phyloP scores from a whole-genome alignment of 2,329 filamentous ascomycete genomes.

The Talaromyces sp. region DNA sequence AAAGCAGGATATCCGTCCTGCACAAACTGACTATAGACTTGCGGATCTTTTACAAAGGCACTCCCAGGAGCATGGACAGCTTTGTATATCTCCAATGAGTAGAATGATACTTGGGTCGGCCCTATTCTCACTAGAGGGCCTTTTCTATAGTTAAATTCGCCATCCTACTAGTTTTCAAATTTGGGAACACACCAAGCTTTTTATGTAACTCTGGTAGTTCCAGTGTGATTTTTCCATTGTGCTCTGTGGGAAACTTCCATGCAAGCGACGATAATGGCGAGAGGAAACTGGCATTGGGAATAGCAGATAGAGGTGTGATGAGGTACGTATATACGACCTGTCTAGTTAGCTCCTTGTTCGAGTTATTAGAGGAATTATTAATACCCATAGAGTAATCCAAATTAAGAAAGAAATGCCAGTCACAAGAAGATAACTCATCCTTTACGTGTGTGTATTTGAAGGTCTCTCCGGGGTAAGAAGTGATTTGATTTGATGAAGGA shows the following conservation, averaged over 20 bases:
- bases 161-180: neutral
- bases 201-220: conserved; percentile 1
- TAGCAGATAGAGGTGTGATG: neutral
- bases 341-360: no score
- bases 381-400: no score
- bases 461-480: no score
- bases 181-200: neutral
- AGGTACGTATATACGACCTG: neutral
- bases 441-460: no score
- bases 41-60: conserved; percentile 2
- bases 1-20: conserved; percentile 1
- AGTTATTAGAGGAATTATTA: no score
- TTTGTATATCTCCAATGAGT: neutral
- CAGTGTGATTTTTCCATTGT: neutral
- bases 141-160: neutral
- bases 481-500: no score
- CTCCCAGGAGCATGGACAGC: neutral
- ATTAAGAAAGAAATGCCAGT: no score
- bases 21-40: neutral
- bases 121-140: neutral
- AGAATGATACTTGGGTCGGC: conserved; percentile 1
- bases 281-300: neutral
- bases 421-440: no score
- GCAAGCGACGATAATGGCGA: neutral
- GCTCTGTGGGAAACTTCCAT: neutral